Base-by-base conservation (phyloP, 2,329 filamentous ascomycete genomes). In the Hymenoscyphus albidus region DNA sequence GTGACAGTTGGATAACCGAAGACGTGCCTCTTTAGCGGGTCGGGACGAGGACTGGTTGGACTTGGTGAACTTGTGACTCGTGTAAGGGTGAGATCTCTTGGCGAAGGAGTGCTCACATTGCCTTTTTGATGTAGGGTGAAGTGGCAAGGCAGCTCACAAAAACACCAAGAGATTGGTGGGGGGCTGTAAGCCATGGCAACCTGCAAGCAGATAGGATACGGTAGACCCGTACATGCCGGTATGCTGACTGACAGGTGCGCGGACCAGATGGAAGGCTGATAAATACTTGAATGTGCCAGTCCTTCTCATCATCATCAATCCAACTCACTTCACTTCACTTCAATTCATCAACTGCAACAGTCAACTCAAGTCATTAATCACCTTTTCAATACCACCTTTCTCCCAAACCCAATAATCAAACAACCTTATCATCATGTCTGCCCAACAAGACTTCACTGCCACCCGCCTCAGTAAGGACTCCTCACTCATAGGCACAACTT, bases 381-480 rank as follows among this genome's bases (percentile, higher is more conserved):
- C 18, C 14, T 22, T 51, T 35, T 10, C 35, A 35, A 35, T 10
- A 35, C 35, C 44, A 51, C 44, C 7, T 51, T 27, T 4, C 22
- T 2, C 32, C 2, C 44, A 31, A 56, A 38, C 16, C 59, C 27
- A 22, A 31, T 18, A 54, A 18, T 16, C 48, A 56, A 61, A 27
- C 14, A 61, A 54, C 48, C 40, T 5, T 10, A 27, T 62, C 3
- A 57, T 16, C 10, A 62, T 62, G 61, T 62, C 61, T 58, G 58
- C 39, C 40, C 38, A 58, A 40, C 59, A 62, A 51, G 22, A 61
- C 38, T 51, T 38, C 59, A 55, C 57, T 51, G 54, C 61, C 55
- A 58, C 61, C 38, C 54, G 61, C 38, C 44, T 42, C 16, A 62
- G 61, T 62, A 58, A 18, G 60, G 27, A 40, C n/a, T 16, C 18